Evolutionary conservation across 345 rosid species (phyloP).

Genomic region (Diplotaxis tenuifolia): DNA sequence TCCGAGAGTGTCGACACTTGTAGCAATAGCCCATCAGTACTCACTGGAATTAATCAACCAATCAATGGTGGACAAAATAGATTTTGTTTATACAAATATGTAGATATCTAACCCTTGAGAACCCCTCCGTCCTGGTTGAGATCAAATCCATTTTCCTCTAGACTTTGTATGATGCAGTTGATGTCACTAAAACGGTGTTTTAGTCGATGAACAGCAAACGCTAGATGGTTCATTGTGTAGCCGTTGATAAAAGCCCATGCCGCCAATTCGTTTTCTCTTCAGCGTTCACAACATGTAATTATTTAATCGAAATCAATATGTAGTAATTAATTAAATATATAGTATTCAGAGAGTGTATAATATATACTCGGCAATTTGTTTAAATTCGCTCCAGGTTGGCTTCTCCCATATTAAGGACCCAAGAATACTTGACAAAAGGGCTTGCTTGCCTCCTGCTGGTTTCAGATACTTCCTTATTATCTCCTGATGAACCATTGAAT

Average conservation of each 20-base stretch:
- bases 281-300: background rate
- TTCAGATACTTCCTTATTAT: conserved; percentile 60
- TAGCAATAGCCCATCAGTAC: conserved; percentile 2
- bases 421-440: conserved; percentile 70
- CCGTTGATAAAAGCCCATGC: conserved; percentile 95
- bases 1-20: background rate
- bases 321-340: background rate
- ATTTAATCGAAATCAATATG: background rate
- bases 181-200: conserved; percentile 60
- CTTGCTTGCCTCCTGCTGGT: conserved; percentile 53
- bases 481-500: conserved; percentile 45
- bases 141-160: conserved; percentile 62
- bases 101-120: conserved; percentile 58
- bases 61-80: background rate
- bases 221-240: conserved; percentile 84
- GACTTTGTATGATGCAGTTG: conserved; percentile 50
- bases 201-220: conserved; percentile 70
- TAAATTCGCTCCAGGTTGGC: conserved; percentile 69
- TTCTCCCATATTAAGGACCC: conserved; percentile 80
- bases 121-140: conserved; percentile 81
- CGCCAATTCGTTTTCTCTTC: conserved; percentile 86
- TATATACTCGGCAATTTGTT: conserved; percentile 63
- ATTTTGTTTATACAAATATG: background rate
- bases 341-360: background rate
- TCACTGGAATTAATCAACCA: background rate